Evolutionary conservation across 495 filamentous ascomycete species (phyloP).

Genomic region (Pyrenopolyporus hunteri): DNA sequence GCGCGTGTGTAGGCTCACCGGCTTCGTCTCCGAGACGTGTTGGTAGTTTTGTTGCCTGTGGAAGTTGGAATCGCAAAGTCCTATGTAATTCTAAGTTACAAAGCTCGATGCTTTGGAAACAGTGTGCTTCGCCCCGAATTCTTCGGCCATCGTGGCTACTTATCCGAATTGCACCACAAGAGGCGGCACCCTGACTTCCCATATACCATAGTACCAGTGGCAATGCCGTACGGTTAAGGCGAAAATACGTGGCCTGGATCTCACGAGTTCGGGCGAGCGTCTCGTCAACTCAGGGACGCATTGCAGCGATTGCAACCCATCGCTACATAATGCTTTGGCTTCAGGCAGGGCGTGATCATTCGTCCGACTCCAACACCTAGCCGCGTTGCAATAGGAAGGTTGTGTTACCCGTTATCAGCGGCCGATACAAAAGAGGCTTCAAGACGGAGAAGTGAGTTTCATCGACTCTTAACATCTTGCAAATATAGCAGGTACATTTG

Average conservation of each 20-base stretch:
- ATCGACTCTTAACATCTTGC: conserved; percentile 21
- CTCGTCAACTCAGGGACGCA: neutral
- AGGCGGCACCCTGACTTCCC: too few relatives aligned
- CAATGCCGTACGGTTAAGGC: conserved; percentile 6
- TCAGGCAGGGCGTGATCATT: conserved; percentile 19
- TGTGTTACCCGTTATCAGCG: conserved; percentile 4
- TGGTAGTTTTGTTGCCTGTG: too few relatives aligned
- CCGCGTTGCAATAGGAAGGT: conserved; percentile 33
- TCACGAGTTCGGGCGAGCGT: conserved; percentile 2
- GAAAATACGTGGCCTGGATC: conserved; percentile 5
- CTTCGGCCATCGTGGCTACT: neutral
- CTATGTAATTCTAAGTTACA: neutral
- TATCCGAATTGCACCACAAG: too few relatives aligned
- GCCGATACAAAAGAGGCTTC: neutral
- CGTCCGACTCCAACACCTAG: conserved; percentile 16
- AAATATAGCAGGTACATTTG: conserved; percentile 19
- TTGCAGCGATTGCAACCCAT: neutral
- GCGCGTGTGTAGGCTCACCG: conserved; percentile 16
- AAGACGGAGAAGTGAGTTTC: conserved; percentile 16
- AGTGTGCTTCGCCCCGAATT: conserved; percentile 18
- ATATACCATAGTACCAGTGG: conserved; percentile 7
- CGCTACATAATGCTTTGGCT: conserved; percentile 7
- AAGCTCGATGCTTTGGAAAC: neutral
- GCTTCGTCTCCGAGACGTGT: conserved; percentile 26
- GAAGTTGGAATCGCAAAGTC: conserved; percentile 16